Evolutionary conservation across 140 eudicot genomes (phyloP).

Genomic region (Flaveria floridana): DNA sequence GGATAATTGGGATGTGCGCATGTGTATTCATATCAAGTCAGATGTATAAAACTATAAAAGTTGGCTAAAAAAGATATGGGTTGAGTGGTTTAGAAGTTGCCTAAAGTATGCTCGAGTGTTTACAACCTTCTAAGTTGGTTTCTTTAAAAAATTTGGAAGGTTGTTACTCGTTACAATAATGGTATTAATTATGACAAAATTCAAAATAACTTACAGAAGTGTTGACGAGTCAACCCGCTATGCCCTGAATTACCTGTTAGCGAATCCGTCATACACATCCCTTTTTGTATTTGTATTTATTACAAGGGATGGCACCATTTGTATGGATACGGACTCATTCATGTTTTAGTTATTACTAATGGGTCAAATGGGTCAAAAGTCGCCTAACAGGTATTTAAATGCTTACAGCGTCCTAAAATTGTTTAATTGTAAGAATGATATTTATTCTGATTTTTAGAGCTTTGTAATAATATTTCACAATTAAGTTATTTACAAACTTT

Average conservation of each 20-base stretch:
- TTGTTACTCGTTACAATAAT: not conserved
- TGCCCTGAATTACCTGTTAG: not conserved
- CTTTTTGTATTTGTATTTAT: not conserved
- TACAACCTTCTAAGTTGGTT: slow-evolving; percentile 4
- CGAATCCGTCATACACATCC: not conserved
- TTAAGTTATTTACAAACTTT: not conserved
- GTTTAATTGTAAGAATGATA: not conserved
- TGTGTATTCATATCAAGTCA: too few species aligned
- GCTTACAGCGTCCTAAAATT: not conserved
- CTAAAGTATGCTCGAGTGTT: slow-evolving; percentile 7
- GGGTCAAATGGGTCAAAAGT: slow-evolving; percentile 3
- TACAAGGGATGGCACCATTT: not conserved
- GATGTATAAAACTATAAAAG: not conserved
- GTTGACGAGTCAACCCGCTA: not conserved
- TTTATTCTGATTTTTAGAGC: not conserved
- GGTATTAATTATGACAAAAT: not conserved
- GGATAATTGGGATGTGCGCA: not conserved
- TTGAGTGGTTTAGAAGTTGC: not conserved
- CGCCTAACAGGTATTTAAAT: not conserved
- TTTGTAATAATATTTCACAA: not conserved
- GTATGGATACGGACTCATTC: not conserved
- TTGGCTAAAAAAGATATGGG: not conserved
- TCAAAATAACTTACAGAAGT: not conserved
- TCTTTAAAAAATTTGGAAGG: not conserved
- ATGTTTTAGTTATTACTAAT: not conserved